Evolutionary conservation across 208 protist genomes (phyloP).

Genomic region (Plasmodiophora brassicae): DNA sequence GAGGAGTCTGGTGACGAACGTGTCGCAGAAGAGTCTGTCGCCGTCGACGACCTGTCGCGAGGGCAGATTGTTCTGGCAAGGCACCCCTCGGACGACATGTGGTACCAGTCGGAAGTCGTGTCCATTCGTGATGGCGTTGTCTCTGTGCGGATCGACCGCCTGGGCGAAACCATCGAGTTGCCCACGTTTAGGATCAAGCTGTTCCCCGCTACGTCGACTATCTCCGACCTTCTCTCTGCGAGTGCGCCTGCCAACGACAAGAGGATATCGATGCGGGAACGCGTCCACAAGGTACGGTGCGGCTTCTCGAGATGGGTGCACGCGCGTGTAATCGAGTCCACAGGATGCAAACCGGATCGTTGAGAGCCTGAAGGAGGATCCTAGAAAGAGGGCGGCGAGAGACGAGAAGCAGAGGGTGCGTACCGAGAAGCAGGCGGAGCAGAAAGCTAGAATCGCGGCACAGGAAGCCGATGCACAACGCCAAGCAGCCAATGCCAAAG

Average conservation of each 20-base stretch:
- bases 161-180: no score
- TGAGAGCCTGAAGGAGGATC: conserved; percentile 11
- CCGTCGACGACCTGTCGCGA: background rate
- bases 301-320: no score
- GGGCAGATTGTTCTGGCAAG: background rate
- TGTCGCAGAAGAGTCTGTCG: background rate
- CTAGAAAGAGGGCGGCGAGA: background rate
- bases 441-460: no score
- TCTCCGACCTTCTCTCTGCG: background rate
- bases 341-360: background rate
- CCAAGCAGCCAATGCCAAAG: no score
- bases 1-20: background rate
- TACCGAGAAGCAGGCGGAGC: no score
- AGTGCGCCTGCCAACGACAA: background rate
- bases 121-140: background rate
- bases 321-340: no score
- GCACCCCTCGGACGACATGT: background rate
- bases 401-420: conserved; percentile 4
- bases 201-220: no score
- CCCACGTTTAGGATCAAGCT: no score
- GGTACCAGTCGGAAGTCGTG: background rate
- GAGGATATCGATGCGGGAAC: background rate
- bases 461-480: no score
- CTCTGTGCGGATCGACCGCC: background rate
- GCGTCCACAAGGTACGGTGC: background rate